Conservation (phyloP, 352 stramenopile genomes). For the Globisporangium sylvaticum region DNA sequence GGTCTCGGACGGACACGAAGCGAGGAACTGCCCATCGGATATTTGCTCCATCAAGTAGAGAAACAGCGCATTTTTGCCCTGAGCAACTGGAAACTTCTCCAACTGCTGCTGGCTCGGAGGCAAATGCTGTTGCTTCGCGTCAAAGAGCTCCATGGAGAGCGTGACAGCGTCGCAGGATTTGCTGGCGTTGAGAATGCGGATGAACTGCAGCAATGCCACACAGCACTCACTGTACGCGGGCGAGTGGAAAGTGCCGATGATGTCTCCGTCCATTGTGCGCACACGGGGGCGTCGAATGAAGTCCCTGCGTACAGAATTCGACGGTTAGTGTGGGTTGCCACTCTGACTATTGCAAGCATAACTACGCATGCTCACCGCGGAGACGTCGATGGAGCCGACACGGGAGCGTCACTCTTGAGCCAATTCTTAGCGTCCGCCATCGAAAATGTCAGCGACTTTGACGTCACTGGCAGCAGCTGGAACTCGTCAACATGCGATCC, state of each 20-base stretch:
- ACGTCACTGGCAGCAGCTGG: conserved; percentile 9
- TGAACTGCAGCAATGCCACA: conserved; percentile 22
- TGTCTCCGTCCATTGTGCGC: conserved; percentile 47
- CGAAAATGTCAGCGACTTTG: conserved; percentile 6
- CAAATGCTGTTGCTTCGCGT: conserved; percentile 3
- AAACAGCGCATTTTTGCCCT: conserved; percentile 17
- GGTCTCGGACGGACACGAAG: conserved; percentile 27
- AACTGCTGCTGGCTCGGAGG: neutral
- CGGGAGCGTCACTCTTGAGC: conserved; percentile 7
- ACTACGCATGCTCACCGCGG: neutral
- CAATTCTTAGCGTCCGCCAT: conserved; percentile 2
- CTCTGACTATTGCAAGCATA: neutral
- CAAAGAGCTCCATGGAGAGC: conserved; percentile 41
- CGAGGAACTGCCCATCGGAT: conserved; percentile 51
- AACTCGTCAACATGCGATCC: conserved; percentile 15
- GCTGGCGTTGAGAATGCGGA: conserved; percentile 58
- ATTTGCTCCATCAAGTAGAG: conserved; percentile 48
- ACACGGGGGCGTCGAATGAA: conserved; percentile 51
- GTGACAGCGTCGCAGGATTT: conserved; percentile 71
- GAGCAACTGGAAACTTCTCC: neutral
- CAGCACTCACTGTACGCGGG: conserved; percentile 44
- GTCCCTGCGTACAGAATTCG: conserved; percentile 23
- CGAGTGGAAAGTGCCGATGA: conserved; percentile 45
- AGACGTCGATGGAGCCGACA: neutral
- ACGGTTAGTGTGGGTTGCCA: neutral